Conservation (phyloP, 2,329 filamentous ascomycete genomes). For the Fusarium pseudocircinatum region DNA sequence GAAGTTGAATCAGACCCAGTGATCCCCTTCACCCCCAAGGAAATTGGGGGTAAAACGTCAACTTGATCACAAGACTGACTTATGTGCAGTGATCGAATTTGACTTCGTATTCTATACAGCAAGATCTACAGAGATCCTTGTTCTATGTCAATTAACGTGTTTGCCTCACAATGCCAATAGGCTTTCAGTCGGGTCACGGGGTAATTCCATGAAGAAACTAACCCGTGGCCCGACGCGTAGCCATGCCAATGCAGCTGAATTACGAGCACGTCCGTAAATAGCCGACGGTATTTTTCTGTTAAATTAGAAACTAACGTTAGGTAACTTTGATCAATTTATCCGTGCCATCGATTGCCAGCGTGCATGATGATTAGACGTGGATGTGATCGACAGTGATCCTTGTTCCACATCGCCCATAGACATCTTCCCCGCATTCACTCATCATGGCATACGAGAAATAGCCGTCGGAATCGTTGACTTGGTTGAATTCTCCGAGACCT, state of each 20-base stretch:
- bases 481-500: background rate
- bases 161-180: background rate
- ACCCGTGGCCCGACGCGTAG: too few species aligned
- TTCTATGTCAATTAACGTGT: background rate
- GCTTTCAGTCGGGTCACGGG: too few species aligned
- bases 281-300: background rate
- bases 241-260: too few species aligned
- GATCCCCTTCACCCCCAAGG: background rate
- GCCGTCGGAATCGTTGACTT: background rate
- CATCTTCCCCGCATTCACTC: background rate
- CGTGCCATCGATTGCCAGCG: accelerated
- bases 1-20: too few species aligned
- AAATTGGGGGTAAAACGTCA: background rate
- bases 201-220: too few species aligned
- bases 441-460: background rate
- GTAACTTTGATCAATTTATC: background rate
- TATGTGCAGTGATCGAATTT: background rate
- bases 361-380: background rate
- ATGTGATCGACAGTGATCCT: background rate
- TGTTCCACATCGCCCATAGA: accelerated
- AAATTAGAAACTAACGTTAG: accelerated
- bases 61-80: background rate
- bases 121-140: background rate
- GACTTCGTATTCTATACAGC: accelerated
- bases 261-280: background rate